Evolutionary conservation across 768 basidiomycete species (phyloP).

Genomic region (Cyathus striatus): DNA sequence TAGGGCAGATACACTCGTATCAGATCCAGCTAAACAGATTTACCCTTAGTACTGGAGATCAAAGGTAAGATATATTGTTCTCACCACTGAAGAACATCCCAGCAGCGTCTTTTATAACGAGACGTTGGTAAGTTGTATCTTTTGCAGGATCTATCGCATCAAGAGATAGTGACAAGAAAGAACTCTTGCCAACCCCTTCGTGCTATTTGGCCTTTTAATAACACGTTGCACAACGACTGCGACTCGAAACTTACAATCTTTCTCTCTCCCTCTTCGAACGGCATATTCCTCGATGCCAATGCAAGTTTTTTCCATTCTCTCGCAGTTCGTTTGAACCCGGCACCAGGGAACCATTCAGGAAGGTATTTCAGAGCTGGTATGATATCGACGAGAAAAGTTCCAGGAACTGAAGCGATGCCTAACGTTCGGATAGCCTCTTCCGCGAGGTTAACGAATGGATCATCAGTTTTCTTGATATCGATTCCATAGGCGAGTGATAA

Average conservation of each 20-base stretch:
- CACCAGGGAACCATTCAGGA: slow-evolving; percentile 53
- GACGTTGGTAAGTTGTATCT: slow-evolving; percentile 13
- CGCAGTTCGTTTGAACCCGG: slow-evolving; percentile 46
- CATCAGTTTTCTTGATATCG: slow-evolving; percentile 23
- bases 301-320: too few relatives aligned
- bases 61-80: background rate
- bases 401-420: slow-evolving; percentile 23
- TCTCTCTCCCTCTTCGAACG: slow-evolving; percentile 13
- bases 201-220: too few relatives aligned
- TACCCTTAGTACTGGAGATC: background rate
- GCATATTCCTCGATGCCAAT: slow-evolving; percentile 36
- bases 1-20: slow-evolving; percentile 20
- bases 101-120: too few relatives aligned
- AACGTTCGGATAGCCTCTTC: slow-evolving; percentile 24
- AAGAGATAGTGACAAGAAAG: too few relatives aligned
- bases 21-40: slow-evolving; percentile 14
- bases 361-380: slow-evolving; percentile 29
- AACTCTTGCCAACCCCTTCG: too few relatives aligned
- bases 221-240: too few relatives aligned
- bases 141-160: too few relatives aligned
- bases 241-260: too few relatives aligned
- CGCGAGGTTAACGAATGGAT: slow-evolving; percentile 31
- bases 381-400: slow-evolving; percentile 33
- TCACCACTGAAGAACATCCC: slow-evolving; percentile 25
- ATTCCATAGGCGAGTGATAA: slow-evolving; percentile 36